Conservation (phyloP, 2,329 filamentous ascomycete species). For the Phoma herbarum region DNA sequence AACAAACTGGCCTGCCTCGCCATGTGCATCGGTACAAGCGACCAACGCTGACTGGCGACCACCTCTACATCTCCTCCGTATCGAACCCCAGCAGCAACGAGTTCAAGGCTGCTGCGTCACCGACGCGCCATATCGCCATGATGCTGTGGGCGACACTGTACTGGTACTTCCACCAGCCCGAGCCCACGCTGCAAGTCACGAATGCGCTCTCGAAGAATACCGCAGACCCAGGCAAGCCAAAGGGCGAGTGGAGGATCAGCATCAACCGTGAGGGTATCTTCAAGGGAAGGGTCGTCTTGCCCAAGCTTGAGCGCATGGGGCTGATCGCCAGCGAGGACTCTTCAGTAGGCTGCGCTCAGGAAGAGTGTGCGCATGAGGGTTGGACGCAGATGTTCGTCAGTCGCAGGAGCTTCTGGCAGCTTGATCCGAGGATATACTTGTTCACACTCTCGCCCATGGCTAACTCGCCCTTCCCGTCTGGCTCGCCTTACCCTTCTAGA, state of each 20-base stretch:
- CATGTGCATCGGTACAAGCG: conserved; percentile 71
- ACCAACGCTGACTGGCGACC: conserved; percentile 81
- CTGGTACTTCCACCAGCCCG: conserved; percentile 95
- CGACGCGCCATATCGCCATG: conserved; percentile 90
- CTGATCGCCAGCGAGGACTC: conserved; percentile 80
- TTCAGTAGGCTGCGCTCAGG: conserved; percentile 71
- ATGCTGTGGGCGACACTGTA: conserved; percentile 95
- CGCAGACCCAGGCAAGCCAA: conserved; percentile 72
- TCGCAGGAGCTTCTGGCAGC: conserved; percentile 87
- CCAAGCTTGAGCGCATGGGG: conserved; percentile 94
- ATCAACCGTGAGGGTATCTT: conserved; percentile 90
- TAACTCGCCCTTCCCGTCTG: conserved; percentile 58
- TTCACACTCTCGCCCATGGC: conserved; percentile 77
- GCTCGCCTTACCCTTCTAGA: conserved; percentile 61
- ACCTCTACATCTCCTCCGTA: conserved; percentile 90
- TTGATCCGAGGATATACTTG: conserved; percentile 85
- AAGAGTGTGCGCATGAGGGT: conserved; percentile 68
- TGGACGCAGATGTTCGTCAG: conserved; percentile 87
- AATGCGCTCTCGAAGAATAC: conserved; percentile 72
- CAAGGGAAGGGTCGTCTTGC: conserved; percentile 80
- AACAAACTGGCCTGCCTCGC: conserved; percentile 41
- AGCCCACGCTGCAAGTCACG: conserved; percentile 71
- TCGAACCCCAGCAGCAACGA: conserved; percentile 82
- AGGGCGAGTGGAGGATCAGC: conserved; percentile 85
- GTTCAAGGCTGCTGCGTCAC: conserved; percentile 80